Base-by-base conservation (phyloP, 176 grass and related monocot genomes). In the Oryza officinalis region DNA sequence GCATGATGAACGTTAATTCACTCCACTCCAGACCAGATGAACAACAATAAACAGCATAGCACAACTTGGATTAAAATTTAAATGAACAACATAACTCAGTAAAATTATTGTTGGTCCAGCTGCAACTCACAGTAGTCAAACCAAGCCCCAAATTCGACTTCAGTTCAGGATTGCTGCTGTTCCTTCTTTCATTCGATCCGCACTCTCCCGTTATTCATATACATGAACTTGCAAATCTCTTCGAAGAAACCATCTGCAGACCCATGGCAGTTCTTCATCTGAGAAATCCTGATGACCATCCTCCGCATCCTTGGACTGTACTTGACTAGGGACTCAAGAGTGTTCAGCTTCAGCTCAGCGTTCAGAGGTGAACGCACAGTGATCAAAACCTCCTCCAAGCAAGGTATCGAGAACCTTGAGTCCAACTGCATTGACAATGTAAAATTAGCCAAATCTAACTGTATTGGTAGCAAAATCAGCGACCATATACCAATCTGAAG, bases 211-310 rank as follows among this genome's bases (percentile, higher is more conserved):
- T 77, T 66, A 63, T 92, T 96, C 83, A 88, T 86, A 33, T 86
- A 80, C 12, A 81, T 87, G 57, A 99, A 94, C 79, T 90, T 99
- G 93, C 87, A 96, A 81, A 96, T 89, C 73, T 99, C 91, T 76
- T 92, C 93, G 33, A 96, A 99, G 81, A 99, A 99, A 67, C 95
- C 93, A 84, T 99, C 96, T 63, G 87, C 83, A 2, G 89, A 75
- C 1, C 89, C 96, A 65, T 94, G 89, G 60, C 91, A 92, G 64
- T 94, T 99, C 85, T 99, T 99, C 96, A 99, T 96, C 91, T 99
- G 93, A 0, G 91, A 95, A 61, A 99, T 89, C 78, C 96, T 87
- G 78, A 99, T 87, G 52, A 91, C 66, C 93, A 99, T 96, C 74
- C 47, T 87, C 20, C 35, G 87, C 81, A 99, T 61, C 73, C 83